Evolutionary conservation across 768 basidiomycete genomes (phyloP).

Genomic region (Leccinum truebloodii): DNA sequence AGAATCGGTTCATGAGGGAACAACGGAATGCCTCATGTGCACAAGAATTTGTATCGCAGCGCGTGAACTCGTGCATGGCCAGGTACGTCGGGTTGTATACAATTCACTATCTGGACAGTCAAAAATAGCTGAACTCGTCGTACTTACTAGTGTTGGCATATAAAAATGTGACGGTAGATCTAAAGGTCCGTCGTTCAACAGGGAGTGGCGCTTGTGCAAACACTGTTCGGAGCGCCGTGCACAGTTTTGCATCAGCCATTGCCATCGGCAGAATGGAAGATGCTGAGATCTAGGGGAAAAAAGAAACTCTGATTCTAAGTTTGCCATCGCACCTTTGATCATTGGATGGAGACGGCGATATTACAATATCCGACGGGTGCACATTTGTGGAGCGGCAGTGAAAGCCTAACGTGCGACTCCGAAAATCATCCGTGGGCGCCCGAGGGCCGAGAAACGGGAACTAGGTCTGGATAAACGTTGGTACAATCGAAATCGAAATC

Average conservation of each 20-base stretch:
- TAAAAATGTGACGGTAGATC: not conserved
- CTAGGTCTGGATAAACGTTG: not conserved
- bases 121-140: not conserved
- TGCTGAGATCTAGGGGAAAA: not conserved
- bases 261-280: not conserved
- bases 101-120: not conserved
- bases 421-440: not conserved
- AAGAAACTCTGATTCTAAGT: slow-evolving; percentile 2
- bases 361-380: not conserved
- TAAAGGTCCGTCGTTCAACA: not conserved
- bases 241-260: not conserved
- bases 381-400: not conserved
- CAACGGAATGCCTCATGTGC: slow-evolving; percentile 10
- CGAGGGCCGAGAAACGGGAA: not conserved
- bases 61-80: slow-evolving; percentile 5
- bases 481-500: slow-evolving; percentile 1
- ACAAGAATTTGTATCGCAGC: slow-evolving; percentile 4
- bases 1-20: slow-evolving; percentile 12
- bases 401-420: not conserved
- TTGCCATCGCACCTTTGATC: slow-evolving; percentile 3
- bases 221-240: not conserved
- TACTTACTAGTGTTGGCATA: not conserved
- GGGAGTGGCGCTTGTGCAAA: not conserved
- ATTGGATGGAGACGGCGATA: not conserved
- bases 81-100: not conserved